Evolutionary conservation across 495 filamentous ascomycete genomes (phyloP), one percentile per base, ranked within the genome.

Genomic region (Annulohypoxylon bovei): DNA sequence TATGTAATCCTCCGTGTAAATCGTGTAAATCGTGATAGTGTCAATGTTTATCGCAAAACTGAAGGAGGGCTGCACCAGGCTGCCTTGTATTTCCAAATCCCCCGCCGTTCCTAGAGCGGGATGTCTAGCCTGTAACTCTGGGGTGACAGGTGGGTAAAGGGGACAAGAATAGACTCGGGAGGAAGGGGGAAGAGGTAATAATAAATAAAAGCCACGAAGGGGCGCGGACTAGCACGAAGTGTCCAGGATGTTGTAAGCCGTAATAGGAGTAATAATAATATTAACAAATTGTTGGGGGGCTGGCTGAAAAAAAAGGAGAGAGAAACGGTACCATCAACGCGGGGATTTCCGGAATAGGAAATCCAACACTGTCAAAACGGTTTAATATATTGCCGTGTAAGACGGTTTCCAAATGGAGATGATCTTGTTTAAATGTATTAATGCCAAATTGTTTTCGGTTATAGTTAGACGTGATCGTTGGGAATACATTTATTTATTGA

Each of bases 271-370:
- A 54, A 28, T 35, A 37, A 9, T 42, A 60, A 49, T 69, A 52
- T 42, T 53, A 60, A 55, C 18, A 14, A 66, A 64, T 67, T 72
- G 64, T 72, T 72, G 64, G 64, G 69, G 69, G 63, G 59, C 58
- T 65, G 57, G 64, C 42, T 46, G 69, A 60, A 20, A 67, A 60
- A 67, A 63, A 63, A 20, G 33, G 46, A 20, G 44, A 25, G 20
- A 25, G 23, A 53, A 37, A 57, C 40, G 56, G 40, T 58, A 66
- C 57, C 33, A 22, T 57, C 22, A 33, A 33, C 16, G 57, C 23
- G 62, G 68, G 68, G 50, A 54, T 70, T 70, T 50, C 68, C 62
- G 23, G 50, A 70, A 56, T 62, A 62, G 68, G 68, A 60, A 65
- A 70, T 65, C 53, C 53, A 69, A 69, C 35, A 64, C 67, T 46